phyloP scores from a whole-genome alignment of 805 yeast genomes.

The Ogataea thermomethanolica region DNA sequence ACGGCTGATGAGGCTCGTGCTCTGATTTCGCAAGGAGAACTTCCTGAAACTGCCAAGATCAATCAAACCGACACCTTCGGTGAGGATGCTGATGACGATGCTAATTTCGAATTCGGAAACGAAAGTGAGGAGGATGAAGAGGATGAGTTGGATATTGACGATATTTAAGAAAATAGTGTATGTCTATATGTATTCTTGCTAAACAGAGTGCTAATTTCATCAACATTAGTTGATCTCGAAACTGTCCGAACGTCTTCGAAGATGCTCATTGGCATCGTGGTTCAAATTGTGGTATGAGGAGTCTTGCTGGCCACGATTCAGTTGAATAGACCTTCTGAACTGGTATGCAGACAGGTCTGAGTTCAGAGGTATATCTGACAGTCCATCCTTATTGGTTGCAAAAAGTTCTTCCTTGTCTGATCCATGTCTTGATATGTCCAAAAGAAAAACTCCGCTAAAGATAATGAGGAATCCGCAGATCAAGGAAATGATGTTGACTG shows the following conservation, averaged over 20 bases:
- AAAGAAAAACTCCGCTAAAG: slow-evolving; percentile 80
- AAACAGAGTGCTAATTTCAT: slow-evolving; percentile 32
- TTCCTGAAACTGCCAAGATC: slow-evolving; percentile 95
- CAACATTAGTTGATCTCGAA: slow-evolving; percentile 35
- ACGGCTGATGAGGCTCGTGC: slow-evolving; percentile 98
- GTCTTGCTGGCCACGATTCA: slow-evolving; percentile 39
- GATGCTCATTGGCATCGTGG: slow-evolving; percentile 44
- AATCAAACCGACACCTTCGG: slow-evolving; percentile 97
- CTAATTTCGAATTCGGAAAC: slow-evolving; percentile 96
- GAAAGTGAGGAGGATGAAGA: slow-evolving; percentile 79
- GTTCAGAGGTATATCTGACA: slow-evolving; percentile 70
- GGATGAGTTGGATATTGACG: slow-evolving; percentile 87
- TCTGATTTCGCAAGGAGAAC: slow-evolving; percentile 90
- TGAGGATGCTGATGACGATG: slow-evolving; percentile 95
- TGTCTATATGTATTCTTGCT: slow-evolving; percentile 13
- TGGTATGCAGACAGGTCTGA: slow-evolving; percentile 73
- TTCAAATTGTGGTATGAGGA: slow-evolving; percentile 24
- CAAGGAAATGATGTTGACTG: slow-evolving; percentile 75
- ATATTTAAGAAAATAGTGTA: slow-evolving; percentile 51
- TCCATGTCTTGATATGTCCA: slow-evolving; percentile 71
- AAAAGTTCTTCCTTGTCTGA: slow-evolving; percentile 45
- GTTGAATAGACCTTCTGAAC: slow-evolving; percentile 72
- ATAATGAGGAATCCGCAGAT: slow-evolving; percentile 83
- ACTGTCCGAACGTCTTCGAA: slow-evolving; percentile 60
- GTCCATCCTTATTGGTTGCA: slow-evolving; percentile 46